Evolutionary conservation across 352 stramenopile genomes (phyloP).

Genomic region (Phytophthora megakarya): DNA sequence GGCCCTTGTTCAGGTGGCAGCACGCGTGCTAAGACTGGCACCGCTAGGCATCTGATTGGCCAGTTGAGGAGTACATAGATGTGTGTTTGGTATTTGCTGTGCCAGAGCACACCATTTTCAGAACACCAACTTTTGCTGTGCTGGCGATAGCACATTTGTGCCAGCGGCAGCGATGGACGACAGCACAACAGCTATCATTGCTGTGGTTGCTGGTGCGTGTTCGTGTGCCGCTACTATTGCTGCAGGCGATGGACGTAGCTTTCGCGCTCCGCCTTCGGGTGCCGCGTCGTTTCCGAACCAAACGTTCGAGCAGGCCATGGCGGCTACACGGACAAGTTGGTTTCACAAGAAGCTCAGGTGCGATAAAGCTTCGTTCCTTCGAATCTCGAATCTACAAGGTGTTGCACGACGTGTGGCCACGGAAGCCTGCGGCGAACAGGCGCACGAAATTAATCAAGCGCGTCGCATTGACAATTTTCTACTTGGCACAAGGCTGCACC

Average conservation of each 20-base stretch:
- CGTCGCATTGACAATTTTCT: too few relatives aligned
- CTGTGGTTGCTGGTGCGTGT: neutral
- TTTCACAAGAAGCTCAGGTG: neutral
- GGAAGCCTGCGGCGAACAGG: neutral
- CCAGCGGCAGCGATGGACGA: conserved; percentile 5
- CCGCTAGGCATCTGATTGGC: too few relatives aligned
- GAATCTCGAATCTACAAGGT: conserved; percentile 1
- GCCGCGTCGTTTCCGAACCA: neutral
- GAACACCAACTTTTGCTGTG: neutral
- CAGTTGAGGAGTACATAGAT: too few relatives aligned
- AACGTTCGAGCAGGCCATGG: too few relatives aligned
- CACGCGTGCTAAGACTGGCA: too few relatives aligned
- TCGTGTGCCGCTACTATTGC: neutral
- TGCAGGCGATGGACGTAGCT: too few relatives aligned
- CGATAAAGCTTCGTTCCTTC: neutral
- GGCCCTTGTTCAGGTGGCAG: too few relatives aligned
- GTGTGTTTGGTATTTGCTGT: too few relatives aligned
- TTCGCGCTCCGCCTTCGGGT: too few relatives aligned
- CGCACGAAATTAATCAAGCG: too few relatives aligned
- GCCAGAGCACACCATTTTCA: too few relatives aligned
- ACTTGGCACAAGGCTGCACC: neutral
- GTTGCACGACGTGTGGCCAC: neutral
- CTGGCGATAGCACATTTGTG: neutral
- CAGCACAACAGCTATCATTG: neutral
- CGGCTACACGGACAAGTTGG: neutral